phyloP scores from a whole-genome alignment of 345 rosid species.

The Camelina neglecta region DNA sequence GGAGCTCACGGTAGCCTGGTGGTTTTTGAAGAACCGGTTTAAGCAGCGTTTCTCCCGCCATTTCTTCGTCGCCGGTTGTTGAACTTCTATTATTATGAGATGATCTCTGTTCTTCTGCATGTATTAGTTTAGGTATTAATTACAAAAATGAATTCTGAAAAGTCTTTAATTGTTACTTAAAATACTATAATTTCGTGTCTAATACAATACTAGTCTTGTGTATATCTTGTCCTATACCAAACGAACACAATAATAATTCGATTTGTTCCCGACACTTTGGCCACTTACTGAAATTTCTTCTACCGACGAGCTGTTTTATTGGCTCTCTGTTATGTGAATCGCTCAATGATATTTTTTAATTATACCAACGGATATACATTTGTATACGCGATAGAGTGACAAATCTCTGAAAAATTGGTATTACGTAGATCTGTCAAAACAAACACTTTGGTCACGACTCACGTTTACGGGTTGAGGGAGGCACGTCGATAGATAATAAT shows the following conservation, averaged over 20 bases:
- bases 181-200: not conserved
- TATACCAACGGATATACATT: not conserved
- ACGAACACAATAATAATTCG: slow-evolving; percentile 12
- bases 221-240: slow-evolving; percentile 20
- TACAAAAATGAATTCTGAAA: slow-evolving; percentile 1
- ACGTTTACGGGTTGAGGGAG: slow-evolving; percentile 9
- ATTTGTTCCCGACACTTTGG: slow-evolving; percentile 29
- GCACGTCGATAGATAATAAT: slow-evolving; percentile 17
- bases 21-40: slow-evolving; percentile 74
- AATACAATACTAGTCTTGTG: not conserved
- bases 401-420: not conserved
- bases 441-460: slow-evolving; percentile 1
- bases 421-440: not conserved
- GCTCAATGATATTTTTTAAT: slow-evolving; percentile 5
- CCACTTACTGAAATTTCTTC: slow-evolving; percentile 29
- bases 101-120: slow-evolving; percentile 20
- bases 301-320: slow-evolving; percentile 5
- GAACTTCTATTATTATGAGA: not conserved
- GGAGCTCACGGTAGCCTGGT: slow-evolving; percentile 71
- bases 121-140: not conserved
- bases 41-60: slow-evolving; percentile 47
- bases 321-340: slow-evolving; percentile 17
- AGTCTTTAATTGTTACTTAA: slow-evolving; percentile 2
- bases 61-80: slow-evolving; percentile 35
- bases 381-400: not conserved